These are phyloP conservation scores for Nitzschia putrida DNA, from an alignment of 108 stramenopile genomes.

Conservation along the genomic window DNA sequence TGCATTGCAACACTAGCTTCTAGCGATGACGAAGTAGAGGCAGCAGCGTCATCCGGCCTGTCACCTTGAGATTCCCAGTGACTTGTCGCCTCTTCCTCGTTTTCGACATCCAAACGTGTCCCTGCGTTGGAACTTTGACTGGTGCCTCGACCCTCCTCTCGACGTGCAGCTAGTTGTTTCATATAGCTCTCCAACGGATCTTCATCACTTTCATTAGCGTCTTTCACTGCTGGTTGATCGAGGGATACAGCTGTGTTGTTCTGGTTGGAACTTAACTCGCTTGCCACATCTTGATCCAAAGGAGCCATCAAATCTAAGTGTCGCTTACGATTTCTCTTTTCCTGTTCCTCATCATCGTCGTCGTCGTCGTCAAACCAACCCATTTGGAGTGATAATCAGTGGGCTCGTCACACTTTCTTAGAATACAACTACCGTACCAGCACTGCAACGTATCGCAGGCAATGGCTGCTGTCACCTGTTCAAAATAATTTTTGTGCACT, in stretches of 20 bases:
- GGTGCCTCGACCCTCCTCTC: not conserved
- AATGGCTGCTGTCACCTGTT: too few relatives aligned
- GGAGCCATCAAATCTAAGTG: conserved; percentile 1
- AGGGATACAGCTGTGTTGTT: not conserved
- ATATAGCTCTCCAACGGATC: conserved; percentile 88
- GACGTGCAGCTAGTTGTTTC: conserved; percentile 49
- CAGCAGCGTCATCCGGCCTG: not conserved
- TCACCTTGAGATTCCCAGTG: conserved; percentile 51
- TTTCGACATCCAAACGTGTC: conserved; percentile 70
- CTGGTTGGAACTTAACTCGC: not conserved
- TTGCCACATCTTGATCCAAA: not conserved
- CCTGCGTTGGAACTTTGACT: not conserved
- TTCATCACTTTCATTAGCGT: conserved; percentile 51
- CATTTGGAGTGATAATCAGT: not conserved
- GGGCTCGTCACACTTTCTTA: too few relatives aligned
- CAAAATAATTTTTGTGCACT: too few relatives aligned
- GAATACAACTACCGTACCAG: too few relatives aligned
- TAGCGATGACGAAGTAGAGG: not conserved
- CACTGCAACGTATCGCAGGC: too few relatives aligned
- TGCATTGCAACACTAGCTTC: conserved; percentile 11
- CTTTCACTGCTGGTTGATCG: not conserved
- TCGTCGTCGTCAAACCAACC: conserved; percentile 26
- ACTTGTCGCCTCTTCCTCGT: conserved; percentile 81
- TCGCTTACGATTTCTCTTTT: not conserved
- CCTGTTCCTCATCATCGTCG: conserved; percentile 19